phyloP scores from a whole-genome alignment of 305 asterid genomes.

The Rubia occidens region DNA sequence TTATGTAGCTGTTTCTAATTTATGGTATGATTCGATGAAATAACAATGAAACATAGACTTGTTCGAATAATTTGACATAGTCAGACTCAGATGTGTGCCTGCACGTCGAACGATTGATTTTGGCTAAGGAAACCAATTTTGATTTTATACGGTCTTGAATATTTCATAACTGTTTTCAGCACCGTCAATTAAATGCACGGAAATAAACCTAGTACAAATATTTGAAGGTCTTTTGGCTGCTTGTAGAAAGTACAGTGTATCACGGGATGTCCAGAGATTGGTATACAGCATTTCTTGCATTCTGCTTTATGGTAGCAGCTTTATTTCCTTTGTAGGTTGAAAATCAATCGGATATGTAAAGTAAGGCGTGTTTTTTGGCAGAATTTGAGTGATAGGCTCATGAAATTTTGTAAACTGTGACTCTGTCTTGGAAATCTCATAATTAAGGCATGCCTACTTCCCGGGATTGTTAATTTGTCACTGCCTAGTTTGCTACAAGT shows the following conservation, averaged over 20 bases:
- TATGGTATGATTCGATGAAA: background rate
- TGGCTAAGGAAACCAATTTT: background rate
- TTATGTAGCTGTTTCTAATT: too few species aligned
- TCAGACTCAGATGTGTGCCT: background rate
- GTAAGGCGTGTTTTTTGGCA: background rate
- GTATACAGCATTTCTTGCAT: background rate
- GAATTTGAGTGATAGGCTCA: background rate
- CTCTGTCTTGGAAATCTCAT: background rate
- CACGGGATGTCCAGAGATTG: too few species aligned
- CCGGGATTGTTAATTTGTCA: background rate
- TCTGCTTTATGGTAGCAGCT: background rate
- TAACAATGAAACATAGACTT: background rate
- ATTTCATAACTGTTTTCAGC: background rate
- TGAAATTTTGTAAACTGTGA: background rate
- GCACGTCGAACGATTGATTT: background rate
- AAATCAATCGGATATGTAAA: background rate
- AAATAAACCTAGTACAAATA: background rate
- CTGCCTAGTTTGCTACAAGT: background rate
- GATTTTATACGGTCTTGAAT: background rate
- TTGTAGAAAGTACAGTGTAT: too few species aligned
- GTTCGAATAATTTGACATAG: background rate
- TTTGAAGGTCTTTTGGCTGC: too few species aligned
- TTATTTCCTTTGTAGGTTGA: background rate
- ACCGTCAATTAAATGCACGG: background rate
- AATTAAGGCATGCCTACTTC: background rate